These are phyloP conservation scores for Geosmithia morbida DNA, from an alignment of 2,329 filamentous ascomycete species.

Conservation along the genomic window DNA sequence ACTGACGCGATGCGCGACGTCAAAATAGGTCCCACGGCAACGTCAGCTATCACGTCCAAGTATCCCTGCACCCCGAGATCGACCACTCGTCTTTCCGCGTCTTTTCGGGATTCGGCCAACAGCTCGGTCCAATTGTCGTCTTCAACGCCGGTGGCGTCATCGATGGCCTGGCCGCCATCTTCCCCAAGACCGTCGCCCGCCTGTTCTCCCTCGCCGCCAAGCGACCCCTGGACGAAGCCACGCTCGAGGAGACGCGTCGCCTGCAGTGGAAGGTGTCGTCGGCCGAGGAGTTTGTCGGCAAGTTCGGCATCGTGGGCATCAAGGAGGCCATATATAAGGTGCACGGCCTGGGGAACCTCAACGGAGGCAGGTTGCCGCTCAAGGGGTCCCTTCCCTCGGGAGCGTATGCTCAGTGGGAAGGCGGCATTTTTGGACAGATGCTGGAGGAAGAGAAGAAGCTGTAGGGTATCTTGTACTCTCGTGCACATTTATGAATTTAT, in stretches of 20 bases:
- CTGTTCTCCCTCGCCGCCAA: slow-evolving; percentile 33
- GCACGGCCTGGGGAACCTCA: slow-evolving; percentile 40
- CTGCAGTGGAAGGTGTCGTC: slow-evolving; percentile 47
- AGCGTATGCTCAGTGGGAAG: slow-evolving; percentile 5
- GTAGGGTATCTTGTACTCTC: neutral
- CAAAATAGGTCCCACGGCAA: slow-evolving; percentile 39
- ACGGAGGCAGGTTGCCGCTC: slow-evolving; percentile 44
- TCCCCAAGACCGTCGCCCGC: slow-evolving; percentile 44
- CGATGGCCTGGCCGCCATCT: slow-evolving; percentile 50
- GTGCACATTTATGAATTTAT: no score
- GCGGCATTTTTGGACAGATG: slow-evolving; percentile 5
- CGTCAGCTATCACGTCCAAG: slow-evolving; percentile 48
- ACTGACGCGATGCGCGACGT: neutral
- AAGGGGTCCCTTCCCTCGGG: slow-evolving; percentile 37
- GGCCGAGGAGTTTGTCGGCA: slow-evolving; percentile 47
- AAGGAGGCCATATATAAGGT: slow-evolving; percentile 45
- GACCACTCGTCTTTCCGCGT: slow-evolving; percentile 46
- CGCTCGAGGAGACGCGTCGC: slow-evolving; percentile 34
- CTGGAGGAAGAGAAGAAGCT: slow-evolving; percentile 5
- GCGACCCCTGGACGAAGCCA: slow-evolving; percentile 20
- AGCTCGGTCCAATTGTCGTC: slow-evolving; percentile 47
- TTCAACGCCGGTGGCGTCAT: slow-evolving; percentile 52
- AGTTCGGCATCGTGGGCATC: slow-evolving; percentile 47
- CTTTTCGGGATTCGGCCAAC: slow-evolving; percentile 52
- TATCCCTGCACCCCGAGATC: slow-evolving; percentile 45